Conservation (phyloP, 2,329 filamentous ascomycete genomes). For the Hypoxylon sp. region DNA sequence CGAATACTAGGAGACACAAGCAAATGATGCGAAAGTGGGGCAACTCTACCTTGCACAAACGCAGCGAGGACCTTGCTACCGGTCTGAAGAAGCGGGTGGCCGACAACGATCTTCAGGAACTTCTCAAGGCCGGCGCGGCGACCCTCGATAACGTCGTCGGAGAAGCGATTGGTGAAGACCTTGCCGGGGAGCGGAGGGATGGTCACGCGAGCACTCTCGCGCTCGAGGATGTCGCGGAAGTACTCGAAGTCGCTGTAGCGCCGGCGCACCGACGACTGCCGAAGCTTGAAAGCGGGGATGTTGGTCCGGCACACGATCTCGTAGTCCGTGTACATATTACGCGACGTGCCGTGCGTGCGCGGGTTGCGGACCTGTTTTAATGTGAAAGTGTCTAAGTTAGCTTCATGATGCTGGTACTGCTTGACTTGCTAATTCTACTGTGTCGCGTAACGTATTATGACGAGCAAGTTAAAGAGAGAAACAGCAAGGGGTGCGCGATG, state of each 20-base stretch:
- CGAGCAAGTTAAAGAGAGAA: slow-evolving; percentile 13
- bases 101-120: slow-evolving; percentile 97
- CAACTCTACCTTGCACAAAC: slow-evolving; percentile 89
- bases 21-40: slow-evolving; percentile 18
- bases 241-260: slow-evolving; percentile 99
- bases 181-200: slow-evolving; percentile 97
- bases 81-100: slow-evolving; percentile 95
- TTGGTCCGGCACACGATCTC: slow-evolving; percentile 98
- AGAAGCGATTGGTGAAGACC: slow-evolving; percentile 98
- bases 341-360: slow-evolving; percentile 92
- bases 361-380: slow-evolving; percentile 85
- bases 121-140: slow-evolving; percentile 91
- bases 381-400: slow-evolving; percentile 8
- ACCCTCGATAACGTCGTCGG: slow-evolving; percentile 98
- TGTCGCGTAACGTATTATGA: slow-evolving; percentile 25
- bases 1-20: not conserved
- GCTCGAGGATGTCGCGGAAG: slow-evolving; percentile 97
- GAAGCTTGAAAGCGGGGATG: slow-evolving; percentile 98
- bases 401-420: not conserved
- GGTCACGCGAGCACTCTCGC: slow-evolving; percentile 92
- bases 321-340: slow-evolving; percentile 98
- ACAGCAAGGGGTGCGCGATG: not conserved
- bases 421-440: not conserved
- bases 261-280: slow-evolving; percentile 87
- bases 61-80: slow-evolving; percentile 96